phyloP scores from a whole-genome alignment of 2,329 filamentous ascomycete genomes.

The Colletotrichum phormii region DNA sequence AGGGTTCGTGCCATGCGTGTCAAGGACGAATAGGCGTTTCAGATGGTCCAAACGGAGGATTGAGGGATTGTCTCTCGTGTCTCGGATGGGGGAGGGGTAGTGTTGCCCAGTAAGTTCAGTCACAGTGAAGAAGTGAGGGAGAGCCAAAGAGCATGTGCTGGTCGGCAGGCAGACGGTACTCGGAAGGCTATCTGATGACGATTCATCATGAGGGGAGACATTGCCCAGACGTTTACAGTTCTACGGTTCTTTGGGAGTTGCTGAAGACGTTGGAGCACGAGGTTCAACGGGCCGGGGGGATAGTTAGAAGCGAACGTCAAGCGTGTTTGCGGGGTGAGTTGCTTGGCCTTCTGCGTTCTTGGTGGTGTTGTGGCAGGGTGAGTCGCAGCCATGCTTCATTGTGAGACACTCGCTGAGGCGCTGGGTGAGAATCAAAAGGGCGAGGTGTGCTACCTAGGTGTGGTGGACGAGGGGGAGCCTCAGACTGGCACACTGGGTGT shows the following conservation, averaged over 20 bases:
- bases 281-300: not conserved
- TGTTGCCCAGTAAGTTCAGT: not conserved
- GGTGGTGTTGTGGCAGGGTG: not conserved
- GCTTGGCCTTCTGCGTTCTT: constrained; percentile 6
- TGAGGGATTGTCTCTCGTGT: constrained; percentile 9
- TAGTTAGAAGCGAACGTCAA: not conserved
- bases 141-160: not conserved
- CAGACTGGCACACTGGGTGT: not conserved
- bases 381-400: constrained; percentile 19
- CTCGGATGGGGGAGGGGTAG: not conserved
- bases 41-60: constrained; percentile 17
- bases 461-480: not conserved
- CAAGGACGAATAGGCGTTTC: constrained; percentile 28
- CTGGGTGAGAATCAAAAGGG: not conserved
- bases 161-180: not conserved
- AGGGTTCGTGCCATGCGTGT: constrained; percentile 26
- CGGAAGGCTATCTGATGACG: not conserved
- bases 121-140: not conserved
- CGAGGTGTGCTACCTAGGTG: not conserved
- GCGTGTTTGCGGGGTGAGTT: constrained; percentile 1
- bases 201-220: not conserved
- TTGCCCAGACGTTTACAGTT: not conserved
- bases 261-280: not conserved
- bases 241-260: not conserved
- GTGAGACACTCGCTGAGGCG: constrained; percentile 29